These are phyloP conservation scores for Syzygium oleosum DNA, from an alignment of 345 rosid genomes.

Conservation along the genomic window DNA sequence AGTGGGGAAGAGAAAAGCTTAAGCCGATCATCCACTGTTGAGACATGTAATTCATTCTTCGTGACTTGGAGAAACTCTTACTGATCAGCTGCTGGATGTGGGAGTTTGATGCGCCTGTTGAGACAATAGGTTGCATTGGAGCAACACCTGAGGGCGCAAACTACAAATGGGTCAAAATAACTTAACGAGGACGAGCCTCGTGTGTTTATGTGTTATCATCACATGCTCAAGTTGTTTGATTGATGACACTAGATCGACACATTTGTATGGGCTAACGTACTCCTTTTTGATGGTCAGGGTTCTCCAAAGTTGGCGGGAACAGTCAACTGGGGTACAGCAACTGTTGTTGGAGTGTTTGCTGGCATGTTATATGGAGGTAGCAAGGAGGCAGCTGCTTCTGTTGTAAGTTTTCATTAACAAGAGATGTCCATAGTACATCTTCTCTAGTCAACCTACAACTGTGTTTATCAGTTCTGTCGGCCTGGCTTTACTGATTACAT, in stretches of 20 bases:
- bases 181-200: not conserved
- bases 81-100: not conserved
- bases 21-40: not conserved
- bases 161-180: not conserved
- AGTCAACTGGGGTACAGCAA: constrained; percentile 84
- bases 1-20: not conserved
- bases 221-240: not conserved
- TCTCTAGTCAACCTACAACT: not conserved
- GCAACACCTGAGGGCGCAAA: not conserved
- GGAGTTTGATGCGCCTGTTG: not conserved
- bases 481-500: not conserved
- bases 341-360: constrained; percentile 77
- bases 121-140: not conserved
- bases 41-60: not conserved
- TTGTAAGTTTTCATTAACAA: constrained; percentile 33
- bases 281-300: constrained; percentile 20
- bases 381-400: constrained; percentile 93
- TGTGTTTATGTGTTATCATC: not conserved
- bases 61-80: not conserved
- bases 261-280: not conserved
- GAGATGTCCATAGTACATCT: not conserved
- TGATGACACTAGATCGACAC: not conserved
- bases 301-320: constrained; percentile 55
- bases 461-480: not conserved
- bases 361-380: constrained; percentile 93